phyloP scores from a whole-genome alignment of 768 basidiomycete species.

The Xerocomellus chrysenteron region DNA sequence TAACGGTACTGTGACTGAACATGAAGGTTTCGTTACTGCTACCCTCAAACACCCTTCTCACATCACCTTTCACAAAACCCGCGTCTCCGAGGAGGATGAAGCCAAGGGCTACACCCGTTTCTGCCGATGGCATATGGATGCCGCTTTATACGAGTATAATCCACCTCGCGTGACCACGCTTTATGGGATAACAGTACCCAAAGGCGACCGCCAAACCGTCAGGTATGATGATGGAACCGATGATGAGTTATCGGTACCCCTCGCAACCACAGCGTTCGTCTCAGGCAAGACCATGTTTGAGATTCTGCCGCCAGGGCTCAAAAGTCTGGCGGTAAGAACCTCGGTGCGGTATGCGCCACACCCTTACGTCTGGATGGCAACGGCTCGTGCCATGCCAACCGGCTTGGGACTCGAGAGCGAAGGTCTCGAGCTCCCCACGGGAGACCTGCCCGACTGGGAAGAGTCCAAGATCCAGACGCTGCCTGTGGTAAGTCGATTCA shows the following conservation, averaged over 20 bases:
- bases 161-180: slow-evolving; percentile 85
- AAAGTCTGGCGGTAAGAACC: slow-evolving; percentile 77
- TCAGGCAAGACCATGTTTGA: slow-evolving; percentile 85
- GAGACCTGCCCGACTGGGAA: slow-evolving; percentile 80
- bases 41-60: slow-evolving; percentile 85
- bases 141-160: slow-evolving; percentile 72
- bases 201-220: slow-evolving; percentile 59
- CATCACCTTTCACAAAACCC: slow-evolving; percentile 82
- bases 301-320: slow-evolving; percentile 63
- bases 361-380: slow-evolving; percentile 90
- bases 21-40: slow-evolving; percentile 76
- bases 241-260: slow-evolving; percentile 76
- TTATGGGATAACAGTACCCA: slow-evolving; percentile 72
- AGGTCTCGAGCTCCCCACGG: slow-evolving; percentile 61
- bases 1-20: slow-evolving; percentile 75
- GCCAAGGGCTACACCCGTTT: slow-evolving; percentile 78
- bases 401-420: slow-evolving; percentile 83
- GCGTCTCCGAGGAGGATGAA: slow-evolving; percentile 71
- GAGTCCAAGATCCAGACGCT: slow-evolving; percentile 70
- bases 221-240: slow-evolving; percentile 87
- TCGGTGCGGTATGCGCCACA: slow-evolving; percentile 81
- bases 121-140: slow-evolving; percentile 93
- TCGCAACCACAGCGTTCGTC: slow-evolving; percentile 84
- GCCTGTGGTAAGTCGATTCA: slow-evolving; percentile 49
- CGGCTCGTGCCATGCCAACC: slow-evolving; percentile 70